Percentiles rank a stretch among this genome's conserved stretches.
These are phyloP conservation scores for Pythium monospermum DNA, from an alignment of 352 stramenopile genomes.

Conservation along the genomic window DNA sequence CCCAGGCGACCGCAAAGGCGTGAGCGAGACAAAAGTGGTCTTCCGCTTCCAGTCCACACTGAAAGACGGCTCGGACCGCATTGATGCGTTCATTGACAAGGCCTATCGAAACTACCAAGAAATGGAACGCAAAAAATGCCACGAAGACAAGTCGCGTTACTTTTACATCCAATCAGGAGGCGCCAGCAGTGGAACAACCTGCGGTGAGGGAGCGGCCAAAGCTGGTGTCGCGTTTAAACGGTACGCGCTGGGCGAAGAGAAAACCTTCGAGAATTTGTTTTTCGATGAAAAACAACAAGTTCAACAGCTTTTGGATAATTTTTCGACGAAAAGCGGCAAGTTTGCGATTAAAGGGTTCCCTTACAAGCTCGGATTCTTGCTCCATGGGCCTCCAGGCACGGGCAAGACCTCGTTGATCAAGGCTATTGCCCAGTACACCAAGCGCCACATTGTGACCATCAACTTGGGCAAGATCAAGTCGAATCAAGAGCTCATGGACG, in stretches of 20 bases:
- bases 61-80: slow-evolving; percentile 22
- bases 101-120: slow-evolving; percentile 28
- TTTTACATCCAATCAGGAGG: slow-evolving; percentile 27
- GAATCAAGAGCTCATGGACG: slow-evolving; percentile 78
- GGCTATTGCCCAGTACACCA: slow-evolving; percentile 73
- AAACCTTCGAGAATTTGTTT: slow-evolving; percentile 88
- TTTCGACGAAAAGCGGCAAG: slow-evolving; percentile 60
- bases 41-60: slow-evolving; percentile 19
- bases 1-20: slow-evolving; percentile 1
- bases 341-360: slow-evolving; percentile 86
- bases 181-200: neutral
- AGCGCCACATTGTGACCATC: slow-evolving; percentile 74
- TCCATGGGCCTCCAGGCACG: slow-evolving; percentile 85
- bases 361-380: slow-evolving; percentile 84
- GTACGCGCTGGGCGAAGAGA: slow-evolving; percentile 79
- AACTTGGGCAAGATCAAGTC: slow-evolving; percentile 71
- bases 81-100: slow-evolving; percentile 28
- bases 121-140: slow-evolving; percentile 10
- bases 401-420: slow-evolving; percentile 91
- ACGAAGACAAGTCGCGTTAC: slow-evolving; percentile 30
- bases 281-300: slow-evolving; percentile 77
- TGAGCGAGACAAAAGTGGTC: slow-evolving; percentile 10
- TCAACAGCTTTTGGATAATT: slow-evolving; percentile 72
- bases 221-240: slow-evolving; percentile 39
- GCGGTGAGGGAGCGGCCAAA: slow-evolving; percentile 15